Percentiles rank a stretch among this genome's conserved stretches.
phyloP scores from a whole-genome alignment of 129 eudicot species.

The Lactuca saligna region DNA sequence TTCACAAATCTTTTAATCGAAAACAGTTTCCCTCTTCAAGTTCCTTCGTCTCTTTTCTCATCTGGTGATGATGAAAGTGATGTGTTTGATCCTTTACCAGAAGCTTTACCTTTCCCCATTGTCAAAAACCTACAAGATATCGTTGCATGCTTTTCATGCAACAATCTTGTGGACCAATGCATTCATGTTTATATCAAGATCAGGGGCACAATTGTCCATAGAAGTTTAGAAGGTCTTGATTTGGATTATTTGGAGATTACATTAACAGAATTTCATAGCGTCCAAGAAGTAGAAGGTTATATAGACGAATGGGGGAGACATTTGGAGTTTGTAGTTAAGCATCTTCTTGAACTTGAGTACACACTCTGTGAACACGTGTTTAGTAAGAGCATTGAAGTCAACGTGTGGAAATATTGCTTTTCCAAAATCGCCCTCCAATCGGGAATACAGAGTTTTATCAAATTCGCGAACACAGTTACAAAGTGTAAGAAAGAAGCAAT shows the following conservation, averaged over 20 bases:
- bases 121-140: conserved; percentile 53
- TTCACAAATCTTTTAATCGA: conserved; percentile 43
- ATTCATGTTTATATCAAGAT: conserved; percentile 44
- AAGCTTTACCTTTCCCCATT: conserved; percentile 35
- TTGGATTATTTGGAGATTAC: conserved; percentile 52
- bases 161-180: conserved; percentile 49
- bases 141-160: conserved; percentile 41
- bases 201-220: conserved; percentile 39
- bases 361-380: conserved; percentile 51
- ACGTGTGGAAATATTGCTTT: conserved; percentile 49
- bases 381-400: conserved; percentile 21
- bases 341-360: conserved; percentile 56
- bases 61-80: conserved; percentile 34
- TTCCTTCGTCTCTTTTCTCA: conserved; percentile 32
- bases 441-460: conserved; percentile 55
- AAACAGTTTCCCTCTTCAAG: conserved; percentile 32
- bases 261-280: conserved; percentile 53
- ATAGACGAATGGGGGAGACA: conserved; percentile 68
- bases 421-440: conserved; percentile 50
- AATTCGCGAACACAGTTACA: conserved; percentile 55
- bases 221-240: conserved; percentile 49
- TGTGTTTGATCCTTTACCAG: conserved; percentile 7
- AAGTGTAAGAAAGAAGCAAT: conserved; percentile 75
- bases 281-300: conserved; percentile 50
- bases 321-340: conserved; percentile 63